phyloP scores from a whole-genome alignment of 2,329 filamentous ascomycete genomes.

The Trichothecium roseum region DNA sequence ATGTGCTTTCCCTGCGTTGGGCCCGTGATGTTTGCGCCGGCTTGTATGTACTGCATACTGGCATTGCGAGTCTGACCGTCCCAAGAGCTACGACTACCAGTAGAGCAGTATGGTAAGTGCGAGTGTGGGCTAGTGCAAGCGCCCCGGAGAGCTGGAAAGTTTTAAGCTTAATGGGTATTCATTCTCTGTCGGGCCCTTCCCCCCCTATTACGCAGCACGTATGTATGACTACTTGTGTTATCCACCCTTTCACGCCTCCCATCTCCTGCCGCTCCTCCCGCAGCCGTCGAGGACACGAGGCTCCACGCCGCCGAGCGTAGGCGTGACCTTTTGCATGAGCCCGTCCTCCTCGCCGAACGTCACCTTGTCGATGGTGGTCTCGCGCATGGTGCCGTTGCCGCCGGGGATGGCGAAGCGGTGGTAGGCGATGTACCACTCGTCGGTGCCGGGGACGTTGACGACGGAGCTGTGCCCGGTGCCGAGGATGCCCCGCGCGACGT shows the following conservation, averaged over 20 bases:
- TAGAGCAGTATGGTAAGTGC: too few relatives aligned
- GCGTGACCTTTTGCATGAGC: conserved; percentile 24
- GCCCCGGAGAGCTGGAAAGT: too few relatives aligned
- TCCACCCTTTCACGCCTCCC: neutral
- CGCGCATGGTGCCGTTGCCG: conserved; percentile 31
- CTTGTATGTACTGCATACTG: too few relatives aligned
- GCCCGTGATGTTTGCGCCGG: too few relatives aligned
- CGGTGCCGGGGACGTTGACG: conserved; percentile 32
- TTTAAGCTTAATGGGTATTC: too few relatives aligned
- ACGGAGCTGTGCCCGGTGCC: conserved; percentile 34
- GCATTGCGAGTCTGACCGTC: too few relatives aligned
- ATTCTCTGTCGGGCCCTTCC: too few relatives aligned
- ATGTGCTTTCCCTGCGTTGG: too few relatives aligned
- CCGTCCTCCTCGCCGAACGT: conserved; percentile 25
- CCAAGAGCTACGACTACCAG: too few relatives aligned
- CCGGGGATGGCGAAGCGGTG: conserved; percentile 34
- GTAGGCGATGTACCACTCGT: conserved; percentile 40
- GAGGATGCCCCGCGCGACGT: conserved; percentile 28
- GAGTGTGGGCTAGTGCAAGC: too few relatives aligned
- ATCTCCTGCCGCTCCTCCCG: conserved; percentile 1
- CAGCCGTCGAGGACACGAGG: conserved; percentile 2
- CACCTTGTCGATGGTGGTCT: conserved; percentile 30
- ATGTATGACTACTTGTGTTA: too few relatives aligned
- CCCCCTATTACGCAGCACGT: too few relatives aligned
- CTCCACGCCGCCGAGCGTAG: conserved; percentile 21